Conservation (phyloP, 2,329 filamentous ascomycete species). For the Nakataea oryzae region DNA sequence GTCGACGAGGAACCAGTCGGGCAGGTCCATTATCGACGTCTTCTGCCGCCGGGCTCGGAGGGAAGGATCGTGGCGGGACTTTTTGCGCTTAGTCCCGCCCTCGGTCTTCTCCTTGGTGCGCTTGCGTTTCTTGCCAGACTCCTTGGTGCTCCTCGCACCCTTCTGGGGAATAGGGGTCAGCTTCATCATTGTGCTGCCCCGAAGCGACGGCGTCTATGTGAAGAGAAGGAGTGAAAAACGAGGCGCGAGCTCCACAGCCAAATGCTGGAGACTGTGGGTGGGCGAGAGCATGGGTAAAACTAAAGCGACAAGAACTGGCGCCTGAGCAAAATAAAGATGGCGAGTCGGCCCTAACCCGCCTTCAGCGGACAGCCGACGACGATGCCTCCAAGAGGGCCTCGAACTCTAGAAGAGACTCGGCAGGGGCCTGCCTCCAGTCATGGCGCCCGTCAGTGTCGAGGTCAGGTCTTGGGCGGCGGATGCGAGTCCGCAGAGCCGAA, state of each 20-base stretch:
- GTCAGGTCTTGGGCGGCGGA: too few species aligned
- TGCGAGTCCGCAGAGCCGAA: too few species aligned
- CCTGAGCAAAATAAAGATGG: too few species aligned
- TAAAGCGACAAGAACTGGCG: too few species aligned
- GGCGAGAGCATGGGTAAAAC: background rate
- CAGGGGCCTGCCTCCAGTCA: background rate
- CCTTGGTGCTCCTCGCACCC: background rate
- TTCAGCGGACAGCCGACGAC: too few species aligned
- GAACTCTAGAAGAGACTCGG: background rate
- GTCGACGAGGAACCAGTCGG: conserved; percentile 40
- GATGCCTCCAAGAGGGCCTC: too few species aligned
- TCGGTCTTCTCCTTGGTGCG: background rate
- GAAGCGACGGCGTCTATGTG: background rate
- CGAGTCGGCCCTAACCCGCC: too few species aligned
- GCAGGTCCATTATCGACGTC: conserved; percentile 26
- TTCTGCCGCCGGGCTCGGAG: conserved; percentile 6
- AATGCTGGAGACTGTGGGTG: background rate
- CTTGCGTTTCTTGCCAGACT: background rate
- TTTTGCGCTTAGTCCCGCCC: background rate
- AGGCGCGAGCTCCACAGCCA: background rate
- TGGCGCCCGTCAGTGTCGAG: background rate
- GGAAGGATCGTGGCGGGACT: background rate
- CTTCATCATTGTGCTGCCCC: background rate
- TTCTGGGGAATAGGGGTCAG: conserved; percentile 1
- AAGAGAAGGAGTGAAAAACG: background rate